Conservation (phyloP, 805 yeast species). For the Lachancea sp. region DNA sequence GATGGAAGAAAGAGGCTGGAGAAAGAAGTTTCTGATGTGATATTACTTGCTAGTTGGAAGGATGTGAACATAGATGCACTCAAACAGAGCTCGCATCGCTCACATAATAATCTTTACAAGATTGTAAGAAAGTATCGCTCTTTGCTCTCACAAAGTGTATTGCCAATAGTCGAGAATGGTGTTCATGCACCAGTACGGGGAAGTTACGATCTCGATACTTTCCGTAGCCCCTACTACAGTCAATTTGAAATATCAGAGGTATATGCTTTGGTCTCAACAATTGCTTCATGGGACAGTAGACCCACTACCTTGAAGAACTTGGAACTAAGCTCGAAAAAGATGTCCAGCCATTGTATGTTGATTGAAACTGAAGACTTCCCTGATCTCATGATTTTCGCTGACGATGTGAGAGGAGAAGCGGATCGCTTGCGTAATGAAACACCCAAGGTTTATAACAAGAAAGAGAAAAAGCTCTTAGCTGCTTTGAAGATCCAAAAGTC, state of each 20-base stretch:
- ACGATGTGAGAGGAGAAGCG: constrained; percentile 49
- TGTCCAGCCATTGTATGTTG: constrained; percentile 43
- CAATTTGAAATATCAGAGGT: constrained; percentile 12
- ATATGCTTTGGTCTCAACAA: constrained; percentile 24
- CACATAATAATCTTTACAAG: constrained; percentile 81
- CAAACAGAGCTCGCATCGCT: constrained; percentile 86
- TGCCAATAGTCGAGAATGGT: constrained; percentile 55
- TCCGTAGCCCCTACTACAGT: constrained; percentile 10
- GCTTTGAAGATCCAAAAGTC: constrained; percentile 76
- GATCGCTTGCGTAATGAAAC: constrained; percentile 67
- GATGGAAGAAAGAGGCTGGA: constrained; percentile 50
- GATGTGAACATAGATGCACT: constrained; percentile 91
- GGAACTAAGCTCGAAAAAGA: constrained; percentile 44
- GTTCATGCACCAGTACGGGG: constrained; percentile 14
- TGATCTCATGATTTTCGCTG: constrained; percentile 47
- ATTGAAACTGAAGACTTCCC: constrained; percentile 38
- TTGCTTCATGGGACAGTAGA: constrained; percentile 49
- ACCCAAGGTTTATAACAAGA: constrained; percentile 63
- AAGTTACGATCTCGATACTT: constrained; percentile 6
- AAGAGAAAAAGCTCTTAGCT: constrained; percentile 62
- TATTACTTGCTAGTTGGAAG: constrained; percentile 91
- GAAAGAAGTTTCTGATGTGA: constrained; percentile 78
- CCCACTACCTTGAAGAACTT: constrained; percentile 51
- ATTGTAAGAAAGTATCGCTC: constrained; percentile 74
- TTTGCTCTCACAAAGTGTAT: constrained; percentile 46